phyloP scores from a whole-genome alignment of 2,329 filamentous ascomycete genomes.

The Chalaropsis ovoidea region DNA sequence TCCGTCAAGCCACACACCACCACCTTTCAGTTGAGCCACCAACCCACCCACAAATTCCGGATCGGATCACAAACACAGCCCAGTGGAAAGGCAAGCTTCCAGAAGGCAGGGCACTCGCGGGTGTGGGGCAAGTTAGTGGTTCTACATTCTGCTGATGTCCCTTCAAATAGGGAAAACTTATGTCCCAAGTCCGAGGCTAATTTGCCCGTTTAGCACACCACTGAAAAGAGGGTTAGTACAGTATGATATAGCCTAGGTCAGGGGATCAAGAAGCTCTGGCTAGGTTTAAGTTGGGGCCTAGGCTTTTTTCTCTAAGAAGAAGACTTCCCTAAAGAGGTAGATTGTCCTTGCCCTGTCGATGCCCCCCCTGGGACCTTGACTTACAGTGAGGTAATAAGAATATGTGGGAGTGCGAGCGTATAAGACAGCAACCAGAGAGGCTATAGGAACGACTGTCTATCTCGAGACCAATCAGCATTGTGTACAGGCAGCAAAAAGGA shows the following conservation, averaged over 20 bases:
- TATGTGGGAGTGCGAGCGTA: too few relatives aligned
- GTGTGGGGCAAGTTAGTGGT: background rate
- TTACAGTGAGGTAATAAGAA: too few relatives aligned
- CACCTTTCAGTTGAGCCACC: slow-evolving; percentile 10
- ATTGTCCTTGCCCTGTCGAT: background rate
- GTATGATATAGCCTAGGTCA: too few relatives aligned
- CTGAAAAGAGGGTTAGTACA: background rate
- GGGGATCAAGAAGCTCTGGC: background rate
- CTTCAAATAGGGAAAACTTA: too few relatives aligned
- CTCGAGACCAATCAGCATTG: too few relatives aligned
- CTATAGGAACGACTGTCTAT: too few relatives aligned
- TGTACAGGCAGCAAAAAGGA: too few relatives aligned
- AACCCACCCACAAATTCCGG: background rate
- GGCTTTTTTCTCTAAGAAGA: slow-evolving; percentile 5
- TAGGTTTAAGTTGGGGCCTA: background rate
- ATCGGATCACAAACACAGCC: background rate
- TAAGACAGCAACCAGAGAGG: too few relatives aligned
- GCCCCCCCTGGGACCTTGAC: too few relatives aligned
- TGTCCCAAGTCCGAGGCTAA: background rate
- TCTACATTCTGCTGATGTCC: too few relatives aligned
- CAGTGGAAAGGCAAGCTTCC: background rate
- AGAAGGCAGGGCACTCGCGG: background rate
- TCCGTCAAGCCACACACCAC: slow-evolving; percentile 8
- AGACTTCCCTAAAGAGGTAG: background rate
- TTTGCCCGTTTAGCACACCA: background rate